Conservation (phyloP, 2,329 filamentous ascomycete genomes). For the Neoscytalidium dimidiatum region DNA sequence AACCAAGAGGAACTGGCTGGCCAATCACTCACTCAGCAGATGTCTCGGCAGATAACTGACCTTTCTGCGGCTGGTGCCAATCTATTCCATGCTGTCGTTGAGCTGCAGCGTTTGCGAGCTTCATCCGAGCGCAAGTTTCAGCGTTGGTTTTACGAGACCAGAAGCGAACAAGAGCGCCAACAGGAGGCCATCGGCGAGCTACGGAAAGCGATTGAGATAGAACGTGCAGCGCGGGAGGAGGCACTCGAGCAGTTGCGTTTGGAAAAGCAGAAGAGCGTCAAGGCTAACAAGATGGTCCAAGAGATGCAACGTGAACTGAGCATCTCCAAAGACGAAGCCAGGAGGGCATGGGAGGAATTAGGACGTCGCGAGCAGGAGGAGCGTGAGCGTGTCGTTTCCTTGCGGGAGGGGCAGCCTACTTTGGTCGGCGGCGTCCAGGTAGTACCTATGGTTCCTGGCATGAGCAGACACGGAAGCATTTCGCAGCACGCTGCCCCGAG, state of each 20-base stretch:
- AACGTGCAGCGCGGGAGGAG: conserved; percentile 69
- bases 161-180: conserved; percentile 80
- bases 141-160: conserved; percentile 96
- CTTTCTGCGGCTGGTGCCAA: conserved; percentile 97
- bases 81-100: conserved; percentile 94
- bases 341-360: conserved; percentile 95
- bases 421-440: conserved; percentile 93
- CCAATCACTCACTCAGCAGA: conserved; percentile 81
- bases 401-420: conserved; percentile 85
- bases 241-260: conserved; percentile 67
- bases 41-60: conserved; percentile 92
- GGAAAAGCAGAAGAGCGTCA: conserved; percentile 67
- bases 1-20: conserved; percentile 83
- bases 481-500: conserved; percentile 38
- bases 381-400: conserved; percentile 79
- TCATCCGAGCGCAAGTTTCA: conserved; percentile 98
- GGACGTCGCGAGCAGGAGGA: conserved; percentile 92
- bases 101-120: conserved; percentile 87
- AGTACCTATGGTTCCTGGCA: conserved; percentile 82
- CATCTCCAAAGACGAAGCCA: conserved; percentile 94
- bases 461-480: conserved; percentile 56
- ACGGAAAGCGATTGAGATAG: conserved; percentile 72
- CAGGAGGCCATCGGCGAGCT: conserved; percentile 81
- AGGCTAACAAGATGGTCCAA: conserved; percentile 73
- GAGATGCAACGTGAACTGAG: conserved; percentile 92